Evolutionary conservation across 495 filamentous ascomycete genomes (phyloP), one percentile per base, ranked within the genome.

Genomic region (Aspergillus incahuasiensis): DNA sequence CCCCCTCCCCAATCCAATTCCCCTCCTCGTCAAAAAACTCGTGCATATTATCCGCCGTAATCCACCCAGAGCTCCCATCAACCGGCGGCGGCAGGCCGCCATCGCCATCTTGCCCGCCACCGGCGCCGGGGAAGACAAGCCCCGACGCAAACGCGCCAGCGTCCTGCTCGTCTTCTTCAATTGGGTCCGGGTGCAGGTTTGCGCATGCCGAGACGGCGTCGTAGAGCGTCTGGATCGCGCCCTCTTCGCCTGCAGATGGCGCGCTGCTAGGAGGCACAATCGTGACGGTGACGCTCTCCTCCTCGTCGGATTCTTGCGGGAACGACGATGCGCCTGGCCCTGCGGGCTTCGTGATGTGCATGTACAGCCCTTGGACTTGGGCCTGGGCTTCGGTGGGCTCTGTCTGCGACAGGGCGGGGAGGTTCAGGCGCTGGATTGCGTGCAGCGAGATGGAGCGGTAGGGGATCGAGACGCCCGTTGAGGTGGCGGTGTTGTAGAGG

Each of bases 21-120:
- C 83, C 86, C 48, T 83, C 75, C 66, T 81, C 84, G 61, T 86
- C 84, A 65, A 85, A 79, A 59, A 78, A 96, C 63, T 96, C 83
- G 48, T 86, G 79, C 67, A 96, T 88, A 70, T 98, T 98, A 51
- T 97, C 94, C 13, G 91, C 87, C 16, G 94, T 98, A 59, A 98
- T 97, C 94, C 94, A 98, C 2, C 91, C 91, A 0, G 83, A 84
- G 63, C 90, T 92, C 11, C 92, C 91, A 1, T 88, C 89, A 67
- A 94, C 79, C 4, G 88, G 84, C 12, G 88, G 86, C 39, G 88
- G 88, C 30, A 92, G 61, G 35, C 80, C 82, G 5, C 83, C 81
- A 57, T 76, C 72, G 32, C 54, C n/a, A n/a, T n/a, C n/a, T n/a
- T n/a, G n/a, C n/a, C n/a, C n/a, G n/a, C n/a, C 55, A 21, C n/a